These are phyloP conservation scores for Penicillium robsamsonii DNA, from an alignment of 495 filamentous ascomycete genomes.

Conservation along the genomic window DNA sequence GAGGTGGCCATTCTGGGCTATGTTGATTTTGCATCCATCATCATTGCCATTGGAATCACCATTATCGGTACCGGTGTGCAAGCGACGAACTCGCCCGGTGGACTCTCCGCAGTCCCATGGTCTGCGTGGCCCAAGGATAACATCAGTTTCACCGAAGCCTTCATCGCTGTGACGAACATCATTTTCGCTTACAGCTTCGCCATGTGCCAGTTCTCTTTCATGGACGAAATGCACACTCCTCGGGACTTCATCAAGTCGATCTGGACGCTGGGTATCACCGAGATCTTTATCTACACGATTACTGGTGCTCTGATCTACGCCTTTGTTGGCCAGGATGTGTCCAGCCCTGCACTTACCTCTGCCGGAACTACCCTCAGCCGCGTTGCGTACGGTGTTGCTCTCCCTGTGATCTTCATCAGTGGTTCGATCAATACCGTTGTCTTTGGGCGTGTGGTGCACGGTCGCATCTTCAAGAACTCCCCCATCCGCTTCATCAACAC, in stretches of 20 bases:
- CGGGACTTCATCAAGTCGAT: constrained; percentile 62
- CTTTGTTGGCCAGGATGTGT: constrained; percentile 64
- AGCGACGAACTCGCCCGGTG: constrained; percentile 32
- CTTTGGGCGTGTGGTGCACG: constrained; percentile 60
- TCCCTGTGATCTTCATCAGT: constrained; percentile 71
- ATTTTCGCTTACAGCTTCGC: constrained; percentile 64
- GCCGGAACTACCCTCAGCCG: constrained; percentile 59
- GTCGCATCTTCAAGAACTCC: constrained; percentile 53
- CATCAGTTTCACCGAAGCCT: constrained; percentile 34
- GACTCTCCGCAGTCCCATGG: constrained; percentile 36
- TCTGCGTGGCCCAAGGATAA: constrained; percentile 36
- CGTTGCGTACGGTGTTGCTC: constrained; percentile 68
- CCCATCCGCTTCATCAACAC: constrained; percentile 58
- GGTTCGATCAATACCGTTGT: constrained; percentile 63
- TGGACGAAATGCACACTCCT: constrained; percentile 72
- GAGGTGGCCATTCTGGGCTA: constrained; percentile 60
- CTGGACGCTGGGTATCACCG: constrained; percentile 55
- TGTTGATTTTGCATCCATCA: constrained; percentile 61
- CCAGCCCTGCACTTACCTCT: constrained; percentile 66
- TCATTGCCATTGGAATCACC: constrained; percentile 63
- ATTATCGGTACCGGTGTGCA: constrained; percentile 62
- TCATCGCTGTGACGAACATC: constrained; percentile 68
- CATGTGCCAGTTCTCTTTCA: constrained; percentile 69
- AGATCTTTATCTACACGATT: constrained; percentile 66
- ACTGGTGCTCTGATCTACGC: constrained; percentile 65